phyloP scores from a whole-genome alignment of 352 stramenopile genomes.

The Aphanomyces cochlioides region DNA sequence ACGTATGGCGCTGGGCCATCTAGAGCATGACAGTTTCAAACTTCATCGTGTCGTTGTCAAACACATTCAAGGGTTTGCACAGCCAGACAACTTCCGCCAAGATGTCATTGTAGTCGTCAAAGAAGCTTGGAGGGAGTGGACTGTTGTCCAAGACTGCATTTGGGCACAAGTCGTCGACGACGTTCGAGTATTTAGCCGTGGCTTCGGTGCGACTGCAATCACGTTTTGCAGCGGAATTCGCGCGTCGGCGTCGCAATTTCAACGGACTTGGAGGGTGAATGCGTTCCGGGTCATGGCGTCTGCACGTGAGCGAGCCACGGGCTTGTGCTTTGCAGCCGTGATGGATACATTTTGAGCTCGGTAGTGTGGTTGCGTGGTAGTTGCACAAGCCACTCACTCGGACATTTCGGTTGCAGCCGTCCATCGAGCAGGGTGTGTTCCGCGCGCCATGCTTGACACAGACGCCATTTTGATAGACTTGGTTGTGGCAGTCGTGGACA shows the following conservation, averaged over 20 bases:
- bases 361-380: not conserved
- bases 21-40: too few relatives aligned
- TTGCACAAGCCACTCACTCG: constrained; percentile 7
- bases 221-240: not conserved
- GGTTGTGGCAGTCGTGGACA: constrained; percentile 12
- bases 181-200: not conserved
- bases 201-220: not conserved
- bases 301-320: not conserved
- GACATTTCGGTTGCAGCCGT: not conserved
- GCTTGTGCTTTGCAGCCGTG: not conserved
- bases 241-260: constrained; percentile 65
- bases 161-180: not conserved
- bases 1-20: too few relatives aligned
- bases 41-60: too few relatives aligned
- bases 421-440: not conserved
- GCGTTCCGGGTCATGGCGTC: not conserved
- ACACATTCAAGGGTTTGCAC: too few relatives aligned
- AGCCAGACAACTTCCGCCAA: too few relatives aligned
- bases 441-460: constrained; percentile 17
- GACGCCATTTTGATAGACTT: constrained; percentile 5
- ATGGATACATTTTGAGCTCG: not conserved
- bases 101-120: too few relatives aligned
- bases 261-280: constrained; percentile 31
- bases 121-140: too few relatives aligned
- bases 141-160: not conserved